These are phyloP conservation scores for Backusella mclennaniae DNA, from an alignment of 192 early-diverging fungal genomes.

Conservation along the genomic window DNA sequence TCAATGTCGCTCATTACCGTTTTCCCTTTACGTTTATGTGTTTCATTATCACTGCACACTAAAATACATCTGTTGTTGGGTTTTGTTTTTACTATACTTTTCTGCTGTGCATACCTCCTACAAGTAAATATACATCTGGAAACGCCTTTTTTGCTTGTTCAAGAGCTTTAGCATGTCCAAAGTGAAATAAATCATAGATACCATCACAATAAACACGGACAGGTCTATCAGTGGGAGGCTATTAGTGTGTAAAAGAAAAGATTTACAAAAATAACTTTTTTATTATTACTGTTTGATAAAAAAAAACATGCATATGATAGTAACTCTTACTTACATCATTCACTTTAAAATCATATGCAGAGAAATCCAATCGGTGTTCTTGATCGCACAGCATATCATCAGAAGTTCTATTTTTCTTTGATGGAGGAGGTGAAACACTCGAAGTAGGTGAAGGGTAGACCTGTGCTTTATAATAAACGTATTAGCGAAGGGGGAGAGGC, in stretches of 20 bases:
- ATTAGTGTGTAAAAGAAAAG: not conserved
- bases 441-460: not conserved
- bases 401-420: not conserved
- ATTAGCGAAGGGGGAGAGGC: not conserved
- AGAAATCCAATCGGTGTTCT: not conserved
- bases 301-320: not conserved
- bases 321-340: not conserved
- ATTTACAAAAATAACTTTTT: not conserved
- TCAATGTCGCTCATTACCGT: conserved; percentile 78
- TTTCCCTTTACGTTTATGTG: conserved; percentile 77
- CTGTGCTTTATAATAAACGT: not conserved
- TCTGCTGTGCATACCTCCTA: conserved; percentile 47
- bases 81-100: not conserved
- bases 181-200: conserved; percentile 81
- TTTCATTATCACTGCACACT: conserved; percentile 72
- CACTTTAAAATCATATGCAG: conserved; percentile 15
- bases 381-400: not conserved
- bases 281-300: not conserved
- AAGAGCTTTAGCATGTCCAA: conserved; percentile 71
- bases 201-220: conserved; percentile 84
- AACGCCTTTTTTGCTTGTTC: conserved; percentile 82
- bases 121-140: conserved; percentile 68
- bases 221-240: conserved; percentile 60
- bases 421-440: not conserved
- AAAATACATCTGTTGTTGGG: not conserved